Percentiles rank a stretch among this genome's conserved stretches.
Conservation (phyloP, 2,329 filamentous ascomycete species). For the Colletotrichum musicola region DNA sequence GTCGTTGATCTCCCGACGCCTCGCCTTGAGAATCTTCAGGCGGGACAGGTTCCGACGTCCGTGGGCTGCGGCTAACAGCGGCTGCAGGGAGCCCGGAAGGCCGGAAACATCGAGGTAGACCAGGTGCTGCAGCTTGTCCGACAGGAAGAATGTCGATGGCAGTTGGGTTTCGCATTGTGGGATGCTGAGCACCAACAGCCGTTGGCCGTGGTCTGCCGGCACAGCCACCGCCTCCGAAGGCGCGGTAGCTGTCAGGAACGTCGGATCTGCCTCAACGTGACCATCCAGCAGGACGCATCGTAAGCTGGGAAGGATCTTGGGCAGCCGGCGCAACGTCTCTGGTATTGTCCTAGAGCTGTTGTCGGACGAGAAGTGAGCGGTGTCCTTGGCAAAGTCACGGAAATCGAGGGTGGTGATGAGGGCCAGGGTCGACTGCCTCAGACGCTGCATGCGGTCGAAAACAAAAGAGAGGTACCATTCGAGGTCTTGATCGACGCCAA, state of each 20-base stretch:
- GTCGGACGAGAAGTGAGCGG: slow-evolving; percentile 57
- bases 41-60: slow-evolving; percentile 54
- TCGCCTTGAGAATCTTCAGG: slow-evolving; percentile 66
- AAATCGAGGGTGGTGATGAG: slow-evolving; percentile 64
- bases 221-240: slow-evolving; percentile 19
- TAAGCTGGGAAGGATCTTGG: slow-evolving; percentile 57
- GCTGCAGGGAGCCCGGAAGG: slow-evolving; percentile 58
- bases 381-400: slow-evolving; percentile 54
- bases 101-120: slow-evolving; percentile 67
- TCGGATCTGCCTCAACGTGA: slow-evolving; percentile 59
- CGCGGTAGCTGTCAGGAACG: slow-evolving; percentile 47
- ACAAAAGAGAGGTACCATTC: slow-evolving; percentile 64
- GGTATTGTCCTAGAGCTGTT: slow-evolving; percentile 52
- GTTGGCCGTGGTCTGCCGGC: slow-evolving; percentile 26
- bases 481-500: slow-evolving; percentile 53
- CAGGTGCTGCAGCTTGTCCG: slow-evolving; percentile 53
- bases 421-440: slow-evolving; percentile 54
- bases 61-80: slow-evolving; percentile 50
- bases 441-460: slow-evolving; percentile 50
- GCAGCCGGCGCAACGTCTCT: slow-evolving; percentile 54
- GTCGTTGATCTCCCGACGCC: slow-evolving; percentile 61
- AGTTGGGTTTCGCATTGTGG: slow-evolving; percentile 55
- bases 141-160: slow-evolving; percentile 54
- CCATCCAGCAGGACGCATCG: slow-evolving; percentile 63
- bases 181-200: slow-evolving; percentile 60